Base-by-base conservation (phyloP, 2,329 filamentous ascomycete species). In the Sporothrix pseudoabietina region DNA sequence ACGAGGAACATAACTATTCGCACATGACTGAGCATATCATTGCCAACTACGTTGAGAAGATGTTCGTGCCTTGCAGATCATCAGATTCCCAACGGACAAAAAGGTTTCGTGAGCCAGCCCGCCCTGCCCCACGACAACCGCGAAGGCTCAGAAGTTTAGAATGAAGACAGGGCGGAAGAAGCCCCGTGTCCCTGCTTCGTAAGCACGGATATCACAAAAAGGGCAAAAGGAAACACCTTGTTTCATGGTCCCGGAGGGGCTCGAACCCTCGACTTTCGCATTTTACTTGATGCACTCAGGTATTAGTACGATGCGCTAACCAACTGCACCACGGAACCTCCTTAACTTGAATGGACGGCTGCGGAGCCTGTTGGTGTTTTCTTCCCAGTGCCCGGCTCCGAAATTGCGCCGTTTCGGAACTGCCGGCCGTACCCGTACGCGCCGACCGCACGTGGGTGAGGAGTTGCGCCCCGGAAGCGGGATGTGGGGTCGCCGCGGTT, bases 261-360 rank as follows among this genome's bases (percentile, higher is more conserved):
- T 73, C 69, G 55, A 71, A 71, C 41, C 55, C 69, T 71, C 69
- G 68, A 71, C 55, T 59, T 71, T 71, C 68, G 68, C 59, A 66
- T 49, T 49, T 44, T 32, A 61, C 52, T 44, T 61, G 57, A 55
- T 6, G 41, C 4, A 35, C 54, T 49, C 30, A 55, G 9, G 41
- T 68, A 73, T 73, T 39, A 57, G 55, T 71, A 71, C 55, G 69
- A 63, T 71, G 69, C 55, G 69, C 69, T 63, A 71, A 71, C 69
- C 69, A 71, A 71, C 69, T 71, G 69, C 69, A 71, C 69, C 69
- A 71, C 69, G 55, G 55, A 71, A 71, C 55, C 55, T 7, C 16
- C 14, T 16, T 39, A 10, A 19, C n/a, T 16, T 30, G 69, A 59
- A 39, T 71, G 55, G 69, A 41, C 69, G 54, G 32, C 69, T 39